Percentiles rank a stretch among this genome's conserved stretches.
These are phyloP conservation scores for Candida sp. DNA, from an alignment of 1,139 yeast species.

Conservation along the genomic window DNA sequence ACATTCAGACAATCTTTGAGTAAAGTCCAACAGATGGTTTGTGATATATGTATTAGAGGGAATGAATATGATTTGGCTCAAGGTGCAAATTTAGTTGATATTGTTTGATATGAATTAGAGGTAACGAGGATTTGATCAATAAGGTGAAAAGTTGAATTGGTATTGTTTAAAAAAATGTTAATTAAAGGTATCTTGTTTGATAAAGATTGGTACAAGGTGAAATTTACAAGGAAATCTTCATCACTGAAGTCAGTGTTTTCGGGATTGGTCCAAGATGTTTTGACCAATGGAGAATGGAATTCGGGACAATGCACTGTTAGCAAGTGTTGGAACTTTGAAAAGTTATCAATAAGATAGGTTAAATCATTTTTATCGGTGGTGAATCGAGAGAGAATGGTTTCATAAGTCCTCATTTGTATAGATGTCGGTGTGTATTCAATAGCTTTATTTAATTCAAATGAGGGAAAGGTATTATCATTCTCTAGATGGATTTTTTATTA, in stretches of 20 bases:
- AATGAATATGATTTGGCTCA: slow-evolving; percentile 8
- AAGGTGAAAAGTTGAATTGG: not conserved
- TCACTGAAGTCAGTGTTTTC: slow-evolving; percentile 20
- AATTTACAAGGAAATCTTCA: slow-evolving; percentile 8
- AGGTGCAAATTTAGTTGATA: too few relatives aligned
- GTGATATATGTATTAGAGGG: slow-evolving; percentile 21
- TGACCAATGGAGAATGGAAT: slow-evolving; percentile 10
- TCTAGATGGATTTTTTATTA: too few relatives aligned
- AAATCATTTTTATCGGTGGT: slow-evolving; percentile 4
- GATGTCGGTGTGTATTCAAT: slow-evolving; percentile 17
- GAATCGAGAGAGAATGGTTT: not conserved
- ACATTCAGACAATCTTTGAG: slow-evolving; percentile 22
- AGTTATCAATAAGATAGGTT: slow-evolving; percentile 2
- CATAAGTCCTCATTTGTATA: not conserved
- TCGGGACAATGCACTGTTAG: slow-evolving; percentile 15
- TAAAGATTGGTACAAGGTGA: too few relatives aligned
- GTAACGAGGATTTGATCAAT: slow-evolving; percentile 5
- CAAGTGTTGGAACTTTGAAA: slow-evolving; percentile 4
- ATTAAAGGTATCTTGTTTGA: too few relatives aligned
- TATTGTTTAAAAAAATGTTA: not conserved
- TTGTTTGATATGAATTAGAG: slow-evolving; percentile 11
- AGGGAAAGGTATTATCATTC: slow-evolving; percentile 15
- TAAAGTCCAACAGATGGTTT: slow-evolving; percentile 23
- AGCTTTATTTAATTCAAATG: slow-evolving; percentile 14
- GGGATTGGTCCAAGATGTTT: slow-evolving; percentile 13